Conservation (phyloP, 306 rosid genomes). For the Hippophae tibetana region DNA sequence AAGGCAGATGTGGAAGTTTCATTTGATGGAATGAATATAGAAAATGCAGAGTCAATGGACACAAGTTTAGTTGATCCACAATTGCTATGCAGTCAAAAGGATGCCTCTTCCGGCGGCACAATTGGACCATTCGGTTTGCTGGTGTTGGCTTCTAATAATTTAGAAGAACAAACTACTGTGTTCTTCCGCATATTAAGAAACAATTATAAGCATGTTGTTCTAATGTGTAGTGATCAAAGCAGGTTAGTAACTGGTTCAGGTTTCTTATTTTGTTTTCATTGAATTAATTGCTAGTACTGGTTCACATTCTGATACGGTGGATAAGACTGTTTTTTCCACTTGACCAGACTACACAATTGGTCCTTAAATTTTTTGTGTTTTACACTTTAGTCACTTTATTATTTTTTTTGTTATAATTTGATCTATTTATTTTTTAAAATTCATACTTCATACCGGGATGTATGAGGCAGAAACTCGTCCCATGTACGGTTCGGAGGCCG, state of each 20-base stretch:
- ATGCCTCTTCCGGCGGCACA: constrained; percentile 37
- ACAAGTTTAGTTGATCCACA: constrained; percentile 46
- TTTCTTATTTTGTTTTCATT: neutral
- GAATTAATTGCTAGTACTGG: neutral
- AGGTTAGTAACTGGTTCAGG: constrained; percentile 22
- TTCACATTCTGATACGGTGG: too few relatives aligned
- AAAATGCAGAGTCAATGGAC: constrained; percentile 35
- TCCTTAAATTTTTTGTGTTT: too few relatives aligned
- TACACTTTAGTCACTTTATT: too few relatives aligned
- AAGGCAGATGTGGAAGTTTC: constrained; percentile 73
- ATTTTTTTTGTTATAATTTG: too few relatives aligned
- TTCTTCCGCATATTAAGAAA: constrained; percentile 57
- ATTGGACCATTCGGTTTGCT: constrained; percentile 68
- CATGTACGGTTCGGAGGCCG: too few relatives aligned
- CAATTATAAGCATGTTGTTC: constrained; percentile 38
- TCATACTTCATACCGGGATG: too few relatives aligned
- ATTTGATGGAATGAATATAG: constrained; percentile 36
- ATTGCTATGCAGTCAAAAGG: constrained; percentile 37
- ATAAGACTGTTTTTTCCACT: too few relatives aligned
- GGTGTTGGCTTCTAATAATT: constrained; percentile 44
- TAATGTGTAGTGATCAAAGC: constrained; percentile 69
- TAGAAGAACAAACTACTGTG: constrained; percentile 63
- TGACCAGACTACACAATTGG: too few relatives aligned
- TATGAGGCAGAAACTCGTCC: too few relatives aligned
- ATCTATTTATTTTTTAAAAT: too few relatives aligned